Base-by-base conservation (phyloP, 1,284 basidiomycete species). In the Cutaneotrichosporon sp. region DNA sequence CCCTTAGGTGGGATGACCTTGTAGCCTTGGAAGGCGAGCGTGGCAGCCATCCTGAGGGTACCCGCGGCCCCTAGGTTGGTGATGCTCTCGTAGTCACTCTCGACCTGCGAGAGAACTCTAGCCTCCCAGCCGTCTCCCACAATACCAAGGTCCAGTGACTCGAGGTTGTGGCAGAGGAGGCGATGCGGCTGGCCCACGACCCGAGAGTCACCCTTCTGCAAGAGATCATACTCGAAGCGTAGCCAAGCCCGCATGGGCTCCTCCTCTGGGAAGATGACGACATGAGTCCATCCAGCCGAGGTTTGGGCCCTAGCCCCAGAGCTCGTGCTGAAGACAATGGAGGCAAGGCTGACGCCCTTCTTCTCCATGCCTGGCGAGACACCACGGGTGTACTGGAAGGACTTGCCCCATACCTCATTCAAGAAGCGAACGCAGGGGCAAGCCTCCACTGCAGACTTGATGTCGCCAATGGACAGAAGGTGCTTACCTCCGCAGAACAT, bases 361-460 rank as follows among this genome's bases (percentile, higher is more conserved):
- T n/a, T n/a, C n/a, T n/a, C n/a, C n/a, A n/a, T n/a, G n/a, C n/a
- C 18, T 24, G 46, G 24, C 18, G 24, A 49, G 20, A 16, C 16
- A 22, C 46, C 46, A 9, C 24, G 18, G 20, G 24, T 25, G 24
- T 22, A 49, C 20, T 49, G 18, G 46, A 49, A 49, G 7, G 20
- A 22, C 9, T 16, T 25, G 9, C 20, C 16, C 46, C 46, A 49
- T 10, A 25, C 22, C 11, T 13, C 24, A 16, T 9, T 9, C n/a
- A 49, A 22, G 46, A 49, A 49, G 7, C 46, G n/a, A 9, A 49
- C 46, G 24, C 46, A 49, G 24, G 46, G 46, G 24, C 46, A 49
- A 22, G 24, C 24, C n/a, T 24, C 46, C 11, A 24, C 18, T 18
- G 10, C 24, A 13, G 24, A 22, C 8, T 13, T 24, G 10, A 13